phyloP scores from a whole-genome alignment of 2,329 filamentous ascomycete species.

The Claviceps spartinae region DNA sequence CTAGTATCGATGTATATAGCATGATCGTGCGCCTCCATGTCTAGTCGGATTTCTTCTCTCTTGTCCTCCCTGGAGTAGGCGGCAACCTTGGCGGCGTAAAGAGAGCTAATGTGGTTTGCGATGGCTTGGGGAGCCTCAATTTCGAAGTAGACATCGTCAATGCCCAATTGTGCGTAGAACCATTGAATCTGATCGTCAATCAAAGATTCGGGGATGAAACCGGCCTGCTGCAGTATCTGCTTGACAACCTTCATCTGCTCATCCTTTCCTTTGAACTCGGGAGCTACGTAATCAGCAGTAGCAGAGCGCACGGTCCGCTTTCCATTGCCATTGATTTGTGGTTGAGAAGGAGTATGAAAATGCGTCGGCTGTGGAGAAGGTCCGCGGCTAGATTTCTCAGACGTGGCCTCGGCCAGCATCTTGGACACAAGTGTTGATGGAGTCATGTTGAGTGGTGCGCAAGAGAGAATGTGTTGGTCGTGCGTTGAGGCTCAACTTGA shows the following conservation, averaged over 20 bases:
- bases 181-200: slow-evolving; percentile 78
- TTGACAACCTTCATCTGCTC: slow-evolving; percentile 85
- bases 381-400: slow-evolving; percentile 38
- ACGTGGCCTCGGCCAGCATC: slow-evolving; percentile 27
- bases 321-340: slow-evolving; percentile 40
- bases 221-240: slow-evolving; percentile 61
- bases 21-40: slow-evolving; percentile 89
- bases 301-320: slow-evolving; percentile 72
- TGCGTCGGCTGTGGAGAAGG: slow-evolving; percentile 85
- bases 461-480: not conserved
- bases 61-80: slow-evolving; percentile 89
- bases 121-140: slow-evolving; percentile 79
- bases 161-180: slow-evolving; percentile 97
- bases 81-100: slow-evolving; percentile 94
- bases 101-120: slow-evolving; percentile 84
- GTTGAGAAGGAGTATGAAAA: slow-evolving; percentile 53
- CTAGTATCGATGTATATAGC: slow-evolving; percentile 98
- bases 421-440: slow-evolving; percentile 22
- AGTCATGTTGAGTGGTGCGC: slow-evolving; percentile 16
- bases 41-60: slow-evolving; percentile 82
- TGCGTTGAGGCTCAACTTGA: not conserved
- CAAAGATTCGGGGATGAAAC: slow-evolving; percentile 74
- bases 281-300: slow-evolving; percentile 86
- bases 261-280: slow-evolving; percentile 83
- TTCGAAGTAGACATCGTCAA: slow-evolving; percentile 97